Evolutionary conservation across 2,329 filamentous ascomycete species (phyloP).

Genomic region (Grosmannia serpens): DNA sequence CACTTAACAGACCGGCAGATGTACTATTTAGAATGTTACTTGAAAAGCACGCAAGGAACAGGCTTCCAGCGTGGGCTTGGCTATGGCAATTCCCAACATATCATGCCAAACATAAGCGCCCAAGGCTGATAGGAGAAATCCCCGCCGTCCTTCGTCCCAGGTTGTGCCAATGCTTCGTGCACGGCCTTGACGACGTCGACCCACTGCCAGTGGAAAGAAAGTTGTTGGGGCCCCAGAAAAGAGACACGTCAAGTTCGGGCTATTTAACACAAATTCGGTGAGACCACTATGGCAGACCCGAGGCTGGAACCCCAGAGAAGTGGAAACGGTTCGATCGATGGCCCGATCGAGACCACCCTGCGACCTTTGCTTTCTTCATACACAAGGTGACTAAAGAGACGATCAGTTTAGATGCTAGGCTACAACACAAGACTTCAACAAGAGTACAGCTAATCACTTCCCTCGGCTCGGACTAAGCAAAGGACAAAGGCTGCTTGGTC

Average conservation of each 20-base stretch:
- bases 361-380: background rate
- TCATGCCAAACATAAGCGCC: too few species aligned
- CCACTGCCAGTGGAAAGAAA: background rate
- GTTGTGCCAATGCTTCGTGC: background rate
- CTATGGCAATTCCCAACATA: too few species aligned
- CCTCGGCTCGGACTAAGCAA: too few species aligned
- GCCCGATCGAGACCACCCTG: background rate
- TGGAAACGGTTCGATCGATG: background rate
- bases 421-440: background rate
- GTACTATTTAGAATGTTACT: too few species aligned
- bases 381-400: background rate
- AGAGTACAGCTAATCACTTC: background rate
- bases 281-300: background rate
- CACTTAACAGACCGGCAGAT: too few species aligned
- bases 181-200: background rate
- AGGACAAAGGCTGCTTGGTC: too few species aligned
- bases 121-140: too few species aligned
- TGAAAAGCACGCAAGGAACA: too few species aligned
- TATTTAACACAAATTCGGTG: background rate
- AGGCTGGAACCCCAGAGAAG: background rate
- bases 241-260: background rate
- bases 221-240: background rate
- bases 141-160: background rate
- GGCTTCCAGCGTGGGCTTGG: too few species aligned
- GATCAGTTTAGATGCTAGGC: background rate